phyloP scores from a whole-genome alignment of 1,284 basidiomycete species.

The Xerocomus cyaneibrunnescens region DNA sequence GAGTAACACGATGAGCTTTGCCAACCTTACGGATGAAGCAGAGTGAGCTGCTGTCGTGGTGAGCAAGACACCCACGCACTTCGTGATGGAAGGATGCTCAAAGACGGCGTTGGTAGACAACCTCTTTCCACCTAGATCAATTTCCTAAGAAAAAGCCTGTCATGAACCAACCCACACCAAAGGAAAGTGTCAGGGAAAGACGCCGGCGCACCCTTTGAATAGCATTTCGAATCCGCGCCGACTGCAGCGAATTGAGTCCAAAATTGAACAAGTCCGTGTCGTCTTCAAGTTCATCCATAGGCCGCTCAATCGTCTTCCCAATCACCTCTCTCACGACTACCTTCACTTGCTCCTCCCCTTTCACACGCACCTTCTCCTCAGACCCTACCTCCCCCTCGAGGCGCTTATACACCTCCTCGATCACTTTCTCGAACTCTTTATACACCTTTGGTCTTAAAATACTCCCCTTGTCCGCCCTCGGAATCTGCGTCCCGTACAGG shows the following conservation, averaged over 20 bases:
- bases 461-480: slow-evolving; percentile 47
- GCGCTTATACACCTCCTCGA: slow-evolving; percentile 46
- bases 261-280: slow-evolving; percentile 41
- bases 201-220: slow-evolving; percentile 39
- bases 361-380: slow-evolving; percentile 32
- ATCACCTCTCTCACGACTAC: slow-evolving; percentile 18
- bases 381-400: slow-evolving; percentile 44
- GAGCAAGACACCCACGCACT: slow-evolving; percentile 14
- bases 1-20: slow-evolving; percentile 17
- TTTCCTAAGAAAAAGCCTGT: slow-evolving; percentile 14
- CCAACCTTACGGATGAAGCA: slow-evolving; percentile 15
- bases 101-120: slow-evolving; percentile 25
- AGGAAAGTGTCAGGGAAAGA: neutral
- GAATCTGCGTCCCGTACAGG: slow-evolving; percentile 42
- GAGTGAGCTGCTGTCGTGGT: neutral
- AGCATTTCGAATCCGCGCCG: slow-evolving; percentile 52
- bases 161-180: slow-evolving; percentile 4
- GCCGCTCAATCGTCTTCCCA: slow-evolving; percentile 17
- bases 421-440: slow-evolving; percentile 48
- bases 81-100: slow-evolving; percentile 28
- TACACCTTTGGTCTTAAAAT: slow-evolving; percentile 48
- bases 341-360: slow-evolving; percentile 16
- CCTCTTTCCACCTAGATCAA: slow-evolving; percentile 27
- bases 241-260: slow-evolving; percentile 59
- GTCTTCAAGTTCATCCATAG: slow-evolving; percentile 28